Conservation (phyloP, 805 yeast genomes). For the Suhomyces prunicola region DNA sequence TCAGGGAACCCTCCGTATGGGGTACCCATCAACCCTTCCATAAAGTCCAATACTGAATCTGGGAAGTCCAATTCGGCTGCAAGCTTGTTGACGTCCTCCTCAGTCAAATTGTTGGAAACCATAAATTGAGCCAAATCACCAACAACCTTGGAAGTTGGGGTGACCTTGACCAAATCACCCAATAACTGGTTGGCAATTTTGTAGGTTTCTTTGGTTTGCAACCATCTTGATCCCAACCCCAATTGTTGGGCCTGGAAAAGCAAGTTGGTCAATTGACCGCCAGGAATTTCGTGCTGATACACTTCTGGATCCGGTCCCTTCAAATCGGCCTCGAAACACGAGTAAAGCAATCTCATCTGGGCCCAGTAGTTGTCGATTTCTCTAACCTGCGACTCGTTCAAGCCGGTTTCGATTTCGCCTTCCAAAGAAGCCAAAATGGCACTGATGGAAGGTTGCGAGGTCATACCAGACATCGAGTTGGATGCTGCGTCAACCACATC, state of each 20-base stretch:
- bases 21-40: slow-evolving; percentile 98
- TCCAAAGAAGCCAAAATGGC: slow-evolving; percentile 91
- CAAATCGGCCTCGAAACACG: slow-evolving; percentile 96
- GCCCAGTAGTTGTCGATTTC: slow-evolving; percentile 97
- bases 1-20: slow-evolving; percentile 99
- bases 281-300: slow-evolving; percentile 97
- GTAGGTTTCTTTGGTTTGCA: slow-evolving; percentile 91
- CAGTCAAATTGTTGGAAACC: slow-evolving; percentile 89
- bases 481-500: slow-evolving; percentile 97
- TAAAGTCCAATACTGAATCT: slow-evolving; percentile 95
- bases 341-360: slow-evolving; percentile 93
- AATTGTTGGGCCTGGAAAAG: slow-evolving; percentile 99
- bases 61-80: slow-evolving; percentile 97
- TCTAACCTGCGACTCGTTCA: slow-evolving; percentile 64
- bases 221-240: slow-evolving; percentile 96
- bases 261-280: slow-evolving; percentile 98
- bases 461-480: slow-evolving; percentile 96
- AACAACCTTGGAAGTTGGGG: slow-evolving; percentile 99
- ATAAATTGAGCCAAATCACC: slow-evolving; percentile 99
- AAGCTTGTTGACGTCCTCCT: slow-evolving; percentile 81
- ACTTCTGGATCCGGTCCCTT: slow-evolving; percentile 99
- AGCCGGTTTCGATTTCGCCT: slow-evolving; percentile 75
- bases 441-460: slow-evolving; percentile 95
- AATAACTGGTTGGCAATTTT: slow-evolving; percentile 84
- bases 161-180: slow-evolving; percentile 97